Evolutionary conservation across 1,139 yeast species (phyloP), one percentile per base, ranked within the genome.

Genomic region (Nakaseomyces nivariensis): DNA sequence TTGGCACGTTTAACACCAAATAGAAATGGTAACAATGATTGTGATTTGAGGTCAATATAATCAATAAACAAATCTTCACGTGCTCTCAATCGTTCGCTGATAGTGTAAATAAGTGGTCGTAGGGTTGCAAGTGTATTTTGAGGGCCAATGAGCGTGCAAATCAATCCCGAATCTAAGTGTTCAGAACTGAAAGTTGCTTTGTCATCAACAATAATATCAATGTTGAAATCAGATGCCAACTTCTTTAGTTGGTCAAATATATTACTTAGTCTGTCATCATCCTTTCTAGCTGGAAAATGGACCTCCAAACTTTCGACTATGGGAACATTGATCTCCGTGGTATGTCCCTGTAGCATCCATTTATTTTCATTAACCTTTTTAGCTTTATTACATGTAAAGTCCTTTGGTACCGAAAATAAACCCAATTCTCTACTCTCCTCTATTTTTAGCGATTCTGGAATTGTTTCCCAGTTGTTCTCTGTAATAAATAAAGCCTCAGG

Each of bases 1-100:
- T 54, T 56, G 25, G 52, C 52, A 53, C 51, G 50, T 34, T 57
- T 55, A 11, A 56, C 51, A 31, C 58, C 60, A 5, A 51, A 42
- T n/a, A 48, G 50, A 7, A 48, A 43, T 31, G 53, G 53, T 32
- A 52, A 37, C 3, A 40, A 17, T 4, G 55, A 47, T 13, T 37
- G 29, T 26, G 55, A 47, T 10, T 45, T 29, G 4, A 52, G 17
- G 17, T 49, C 38, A 9, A 52, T 26, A 27, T 33, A 37, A 10
- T 51, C 53, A 4, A 51, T 17, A 4, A 48, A 27, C 8, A 38
- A 13, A n/a, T 43, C 33, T 9, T 34, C 27, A 25, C 13, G 6
- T 2, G 10, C 34, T 13, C 34, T 24, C 8, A 37, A 27, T 9
- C 11, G 34, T 26, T 37, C 36, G 26, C 17, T 24, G 6, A 45